Base-by-base conservation (phyloP, 257 asterid genomes). In the Solanum chilense region DNA sequence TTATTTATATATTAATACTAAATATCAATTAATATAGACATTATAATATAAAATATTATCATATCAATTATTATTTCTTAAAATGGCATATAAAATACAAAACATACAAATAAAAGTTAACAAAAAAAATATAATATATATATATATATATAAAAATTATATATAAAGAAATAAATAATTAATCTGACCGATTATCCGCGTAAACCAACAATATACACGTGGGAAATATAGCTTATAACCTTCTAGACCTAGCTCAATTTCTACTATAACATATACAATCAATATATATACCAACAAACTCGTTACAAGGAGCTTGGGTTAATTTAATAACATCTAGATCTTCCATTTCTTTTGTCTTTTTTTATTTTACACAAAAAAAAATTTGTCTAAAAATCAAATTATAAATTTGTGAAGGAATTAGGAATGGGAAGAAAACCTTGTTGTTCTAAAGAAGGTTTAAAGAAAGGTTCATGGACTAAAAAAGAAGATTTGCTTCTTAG, bases 41-140 rank as follows among this genome's bases (percentile, higher is more conserved):
- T 14, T 14, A 16, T 16, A 52, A 52, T 52, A 5, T 52, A 15
- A 52, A 52, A 16, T 6, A 52, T 6, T 6, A 3, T 52, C 10
- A 52, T 52, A 52, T 52, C 60, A 52, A 52, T 52, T 8, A 52
- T 52, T 52, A 16, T 52, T 52, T 16, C 9, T 5, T 52, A 52
- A 52, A 52, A 52, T 0, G 0, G 16, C 0, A 8, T 16, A 52
- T 3, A 6, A 16, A 52, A 16, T 52, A 0, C 62, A 52, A 6
- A 16, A 15, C 1, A 15, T 1, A 15, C 62, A 1, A 52, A 2
- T 52, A 52, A 49, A 49, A 49, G 2, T 52, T 0, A 52, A 2
- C 3, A 1, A 52, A 52, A 52, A 52, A 14, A 6, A 0, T 14
- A 49, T 52, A 14, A 41, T 2, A 42, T 42, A 39, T 39, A 39